phyloP scores from a whole-genome alignment of 257 asterid genomes.

The Haberlea rhodopensis region DNA sequence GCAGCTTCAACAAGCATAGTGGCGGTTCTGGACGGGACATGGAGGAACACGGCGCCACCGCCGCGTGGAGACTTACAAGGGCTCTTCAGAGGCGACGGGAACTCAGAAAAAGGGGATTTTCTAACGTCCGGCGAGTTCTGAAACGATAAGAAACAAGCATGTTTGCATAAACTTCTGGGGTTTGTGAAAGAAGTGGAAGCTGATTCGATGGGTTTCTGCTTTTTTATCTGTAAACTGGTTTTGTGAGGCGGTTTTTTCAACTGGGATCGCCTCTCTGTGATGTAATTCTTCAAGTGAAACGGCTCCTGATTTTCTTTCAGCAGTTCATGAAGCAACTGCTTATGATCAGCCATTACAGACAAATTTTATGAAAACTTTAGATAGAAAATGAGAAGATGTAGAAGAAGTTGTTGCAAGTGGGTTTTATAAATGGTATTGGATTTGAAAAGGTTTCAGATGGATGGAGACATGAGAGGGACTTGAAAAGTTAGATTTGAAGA shows the following conservation, averaged over 20 bases:
- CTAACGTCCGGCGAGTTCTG: conserved; percentile 53
- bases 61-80: conserved; percentile 45
- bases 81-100: conserved; percentile 47
- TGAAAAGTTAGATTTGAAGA: no score
- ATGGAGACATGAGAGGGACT: no score
- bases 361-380: background rate
- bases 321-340: conserved; percentile 67
- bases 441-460: no score
- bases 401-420: background rate
- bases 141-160: conserved; percentile 61
- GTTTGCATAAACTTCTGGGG: conserved; percentile 38
- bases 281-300: conserved; percentile 56
- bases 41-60: conserved; percentile 50
- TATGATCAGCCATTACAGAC: conserved; percentile 25
- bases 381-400: background rate
- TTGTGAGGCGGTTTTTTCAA: conserved; percentile 30
- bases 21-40: conserved; percentile 64
- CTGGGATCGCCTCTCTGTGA: conserved; percentile 42
- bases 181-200: conserved; percentile 22
- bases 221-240: conserved; percentile 34
- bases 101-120: conserved; percentile 51
- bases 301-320: conserved; percentile 80
- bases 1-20: conserved; percentile 79
- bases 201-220: conserved; percentile 28
- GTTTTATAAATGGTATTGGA: no score